phyloP scores from a whole-genome alignment of 768 basidiomycete genomes.

The Lactarius akahatsu region DNA sequence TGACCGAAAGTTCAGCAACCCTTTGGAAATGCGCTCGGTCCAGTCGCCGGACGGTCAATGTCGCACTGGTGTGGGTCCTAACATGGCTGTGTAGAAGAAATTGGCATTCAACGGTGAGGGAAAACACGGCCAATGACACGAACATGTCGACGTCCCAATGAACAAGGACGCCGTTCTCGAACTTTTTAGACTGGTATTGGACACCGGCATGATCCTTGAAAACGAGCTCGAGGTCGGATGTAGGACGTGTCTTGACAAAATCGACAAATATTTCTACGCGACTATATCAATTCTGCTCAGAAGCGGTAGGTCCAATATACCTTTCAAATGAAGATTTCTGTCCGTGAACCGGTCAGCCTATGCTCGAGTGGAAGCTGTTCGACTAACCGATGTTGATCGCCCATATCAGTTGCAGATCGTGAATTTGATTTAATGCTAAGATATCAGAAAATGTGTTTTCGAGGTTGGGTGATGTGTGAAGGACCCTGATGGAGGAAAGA shows the following conservation, averaged over 20 bases:
- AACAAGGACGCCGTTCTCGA: neutral
- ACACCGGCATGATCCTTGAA: neutral
- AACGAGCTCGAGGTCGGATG: neutral
- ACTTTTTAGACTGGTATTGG: neutral
- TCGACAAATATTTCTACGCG: neutral
- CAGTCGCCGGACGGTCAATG: neutral
- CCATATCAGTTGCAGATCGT: no score
- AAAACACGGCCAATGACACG: no score
- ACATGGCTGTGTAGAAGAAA: neutral
- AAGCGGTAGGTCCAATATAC: neutral
- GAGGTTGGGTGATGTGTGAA: no score
- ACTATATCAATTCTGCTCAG: neutral
- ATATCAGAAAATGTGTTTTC: no score
- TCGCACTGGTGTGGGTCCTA: neutral
- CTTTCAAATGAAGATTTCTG: neutral
- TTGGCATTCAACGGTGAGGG: neutral
- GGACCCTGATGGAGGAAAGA: no score
- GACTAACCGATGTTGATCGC: neutral
- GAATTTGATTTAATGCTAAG: no score
- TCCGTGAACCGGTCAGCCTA: neutral
- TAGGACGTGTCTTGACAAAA: neutral
- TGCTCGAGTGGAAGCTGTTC: neutral
- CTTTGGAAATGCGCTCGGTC: neutral
- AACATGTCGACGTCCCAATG: neutral
- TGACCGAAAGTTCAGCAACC: neutral